phyloP scores from a whole-genome alignment of 371 early-diverging fungal genomes.

The Mortierella polycephala region DNA sequence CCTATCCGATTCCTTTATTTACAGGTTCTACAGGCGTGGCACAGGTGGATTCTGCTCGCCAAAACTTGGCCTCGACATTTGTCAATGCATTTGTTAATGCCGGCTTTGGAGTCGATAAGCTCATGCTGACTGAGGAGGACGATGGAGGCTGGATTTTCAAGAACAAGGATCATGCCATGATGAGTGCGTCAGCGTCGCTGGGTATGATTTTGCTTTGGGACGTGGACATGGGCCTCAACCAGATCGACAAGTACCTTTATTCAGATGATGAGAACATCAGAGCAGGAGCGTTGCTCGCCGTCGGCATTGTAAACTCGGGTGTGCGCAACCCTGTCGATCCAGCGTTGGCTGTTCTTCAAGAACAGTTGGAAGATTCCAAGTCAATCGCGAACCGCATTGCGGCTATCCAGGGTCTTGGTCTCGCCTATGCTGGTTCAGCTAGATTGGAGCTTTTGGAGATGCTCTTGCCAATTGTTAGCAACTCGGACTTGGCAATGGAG shows the following conservation, averaged over 20 bases:
- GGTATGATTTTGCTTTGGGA: constrained; percentile 96
- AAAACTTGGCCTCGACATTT: constrained; percentile 95
- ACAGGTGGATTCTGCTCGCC: constrained; percentile 92
- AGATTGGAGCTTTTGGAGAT: constrained; percentile 87
- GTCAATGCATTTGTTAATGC: constrained; percentile 99
- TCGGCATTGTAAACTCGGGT: constrained; percentile 92
- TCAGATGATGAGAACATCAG: constrained; percentile 80
- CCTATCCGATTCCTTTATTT: not conserved
- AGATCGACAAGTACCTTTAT: constrained; percentile 95
- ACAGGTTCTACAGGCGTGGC: constrained; percentile 65
- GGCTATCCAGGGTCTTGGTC: constrained; percentile 75
- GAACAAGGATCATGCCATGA: constrained; percentile 96
- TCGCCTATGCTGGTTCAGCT: constrained; percentile 95
- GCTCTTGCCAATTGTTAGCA: constrained; percentile 86
- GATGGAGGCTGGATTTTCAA: constrained; percentile 92
- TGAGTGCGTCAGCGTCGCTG: constrained; percentile 94
- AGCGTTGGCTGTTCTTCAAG: constrained; percentile 90
- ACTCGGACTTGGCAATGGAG: constrained; percentile 89
- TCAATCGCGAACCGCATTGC: constrained; percentile 56
- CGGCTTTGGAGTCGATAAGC: constrained; percentile 95
- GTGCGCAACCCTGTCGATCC: constrained; percentile 94
- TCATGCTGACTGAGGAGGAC: constrained; percentile 85
- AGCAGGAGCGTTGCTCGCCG: constrained; percentile 96
- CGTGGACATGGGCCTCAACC: constrained; percentile 87
- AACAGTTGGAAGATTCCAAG: constrained; percentile 76